Evolutionary conservation across 441 rosid species (phyloP).

Genomic region (Pelargonium cotyledonis): DNA sequence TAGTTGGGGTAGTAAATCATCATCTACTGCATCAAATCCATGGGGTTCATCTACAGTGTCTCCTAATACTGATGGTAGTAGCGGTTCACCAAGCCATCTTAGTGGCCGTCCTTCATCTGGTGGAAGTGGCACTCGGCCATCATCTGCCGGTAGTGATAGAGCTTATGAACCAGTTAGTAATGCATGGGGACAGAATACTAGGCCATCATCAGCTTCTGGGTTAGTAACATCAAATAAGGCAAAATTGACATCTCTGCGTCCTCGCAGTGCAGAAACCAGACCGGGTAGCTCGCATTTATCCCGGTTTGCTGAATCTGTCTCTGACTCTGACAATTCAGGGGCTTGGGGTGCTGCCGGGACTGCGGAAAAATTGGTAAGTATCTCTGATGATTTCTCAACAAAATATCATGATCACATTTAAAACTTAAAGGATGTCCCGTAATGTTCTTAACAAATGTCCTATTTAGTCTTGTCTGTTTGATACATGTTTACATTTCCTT

Average conservation of each 20-base stretch:
- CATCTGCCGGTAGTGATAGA: slow-evolving; percentile 86
- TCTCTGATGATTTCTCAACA: not conserved
- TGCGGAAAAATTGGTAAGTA: slow-evolving; percentile 33
- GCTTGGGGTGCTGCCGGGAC: slow-evolving; percentile 46
- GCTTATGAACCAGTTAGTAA: slow-evolving; percentile 47
- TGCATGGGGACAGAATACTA: slow-evolving; percentile 74
- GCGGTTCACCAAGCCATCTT: slow-evolving; percentile 70
- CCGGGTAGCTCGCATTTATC: slow-evolving; percentile 96
- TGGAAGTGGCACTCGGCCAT: slow-evolving; percentile 89
- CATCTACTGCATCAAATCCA: slow-evolving; percentile 67
- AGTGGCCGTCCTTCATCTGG: slow-evolving; percentile 94
- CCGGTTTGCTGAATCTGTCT: slow-evolving; percentile 72
- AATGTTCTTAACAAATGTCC: not conserved
- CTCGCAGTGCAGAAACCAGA: slow-evolving; percentile 97
- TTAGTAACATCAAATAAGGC: slow-evolving; percentile 65
- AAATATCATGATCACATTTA: not conserved
- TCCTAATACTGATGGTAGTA: slow-evolving; percentile 63
- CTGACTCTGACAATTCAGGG: slow-evolving; percentile 49
- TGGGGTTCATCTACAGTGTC: slow-evolving; percentile 78
- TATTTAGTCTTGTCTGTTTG: not conserved
- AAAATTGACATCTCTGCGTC: slow-evolving; percentile 59
- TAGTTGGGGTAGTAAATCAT: slow-evolving; percentile 87
- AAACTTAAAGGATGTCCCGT: not conserved
- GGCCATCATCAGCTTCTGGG: slow-evolving; percentile 98
- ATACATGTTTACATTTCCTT: not conserved